Percentiles rank a stretch among this genome's conserved stretches.
Conservation (phyloP, 768 basidiomycete species). For the Thelephora aurantiotincta region DNA sequence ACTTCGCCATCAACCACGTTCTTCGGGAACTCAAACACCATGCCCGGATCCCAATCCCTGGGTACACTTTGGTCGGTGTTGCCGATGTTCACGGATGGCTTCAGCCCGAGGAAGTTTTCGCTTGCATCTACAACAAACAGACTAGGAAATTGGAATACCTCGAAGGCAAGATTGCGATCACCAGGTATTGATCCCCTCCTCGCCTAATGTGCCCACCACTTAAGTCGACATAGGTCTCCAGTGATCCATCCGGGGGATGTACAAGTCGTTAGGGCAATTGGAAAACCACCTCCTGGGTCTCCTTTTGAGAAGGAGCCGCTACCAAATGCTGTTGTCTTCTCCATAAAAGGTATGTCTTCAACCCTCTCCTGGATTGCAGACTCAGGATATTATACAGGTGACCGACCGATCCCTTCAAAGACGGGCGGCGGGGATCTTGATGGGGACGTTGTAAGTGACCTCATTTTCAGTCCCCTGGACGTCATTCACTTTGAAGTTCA, state of each 20-base stretch:
- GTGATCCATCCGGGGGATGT: conserved; percentile 60
- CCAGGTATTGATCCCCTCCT: background rate
- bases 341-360: conserved; percentile 30
- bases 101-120: conserved; percentile 43
- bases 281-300: conserved; percentile 37
- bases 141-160: conserved; percentile 27
- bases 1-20: conserved; percentile 45
- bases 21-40: conserved; percentile 47
- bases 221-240: conserved; percentile 28
- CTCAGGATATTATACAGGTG: conserved; percentile 23
- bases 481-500: conserved; percentile 7
- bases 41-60: conserved; percentile 55
- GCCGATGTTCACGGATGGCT: conserved; percentile 49
- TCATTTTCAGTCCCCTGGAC: background rate
- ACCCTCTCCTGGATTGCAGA: background rate
- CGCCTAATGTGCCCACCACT: background rate
- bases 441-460: conserved; percentile 26
- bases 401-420: conserved; percentile 44
- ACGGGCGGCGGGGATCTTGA: conserved; percentile 62
- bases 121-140: conserved; percentile 32
- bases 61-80: conserved; percentile 59
- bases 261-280: conserved; percentile 45
- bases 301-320: conserved; percentile 37
- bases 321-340: conserved; percentile 54
- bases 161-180: conserved; percentile 36